Evolutionary conservation across 2,329 filamentous ascomycete species (phyloP).

Genomic region (Chaetomiaceae sp.): DNA sequence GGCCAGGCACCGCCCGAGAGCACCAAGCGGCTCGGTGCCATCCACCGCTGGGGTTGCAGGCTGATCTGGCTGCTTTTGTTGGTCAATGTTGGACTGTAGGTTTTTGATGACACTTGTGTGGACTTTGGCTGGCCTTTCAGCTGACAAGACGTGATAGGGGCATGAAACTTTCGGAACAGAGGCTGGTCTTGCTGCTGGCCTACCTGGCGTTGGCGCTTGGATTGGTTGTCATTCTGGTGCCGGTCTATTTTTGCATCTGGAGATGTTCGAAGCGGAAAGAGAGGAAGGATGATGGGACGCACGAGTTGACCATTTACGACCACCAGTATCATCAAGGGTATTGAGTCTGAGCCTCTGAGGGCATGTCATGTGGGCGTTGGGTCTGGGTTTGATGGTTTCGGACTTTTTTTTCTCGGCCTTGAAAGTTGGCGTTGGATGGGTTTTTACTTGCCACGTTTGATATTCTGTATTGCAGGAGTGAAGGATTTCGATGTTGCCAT

Average conservation of each 20-base stretch:
- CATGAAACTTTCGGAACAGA: slow-evolving; percentile 22
- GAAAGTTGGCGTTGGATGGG: too few relatives aligned
- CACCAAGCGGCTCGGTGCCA: slow-evolving; percentile 9
- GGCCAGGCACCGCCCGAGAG: slow-evolving; percentile 16
- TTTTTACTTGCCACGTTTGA: too few relatives aligned
- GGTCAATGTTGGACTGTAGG: slow-evolving; percentile 27
- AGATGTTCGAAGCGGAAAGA: slow-evolving; percentile 16
- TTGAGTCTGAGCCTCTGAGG: too few relatives aligned
- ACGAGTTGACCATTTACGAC: slow-evolving; percentile 23
- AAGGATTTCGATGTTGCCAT: too few relatives aligned
- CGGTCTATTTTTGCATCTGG: slow-evolving; percentile 23
- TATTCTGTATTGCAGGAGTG: too few relatives aligned
- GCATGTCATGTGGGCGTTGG: too few relatives aligned
- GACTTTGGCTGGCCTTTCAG: not conserved
- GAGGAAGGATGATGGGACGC: slow-evolving; percentile 16
- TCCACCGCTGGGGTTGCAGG: slow-evolving; percentile 24
- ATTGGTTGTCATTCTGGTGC: slow-evolving; percentile 19
- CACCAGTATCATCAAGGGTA: slow-evolving; percentile 16
- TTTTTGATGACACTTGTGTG: not conserved
- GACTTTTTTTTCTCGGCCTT: too few relatives aligned
- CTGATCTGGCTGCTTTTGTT: slow-evolving; percentile 25
- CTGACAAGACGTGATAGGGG: slow-evolving; percentile 18
- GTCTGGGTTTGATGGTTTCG: too few relatives aligned
- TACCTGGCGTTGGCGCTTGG: slow-evolving; percentile 23
- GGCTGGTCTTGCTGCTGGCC: slow-evolving; percentile 19